Evolutionary conservation across 495 filamentous ascomycete genomes (phyloP).

Genomic region (Cercophora newfieldiana): DNA sequence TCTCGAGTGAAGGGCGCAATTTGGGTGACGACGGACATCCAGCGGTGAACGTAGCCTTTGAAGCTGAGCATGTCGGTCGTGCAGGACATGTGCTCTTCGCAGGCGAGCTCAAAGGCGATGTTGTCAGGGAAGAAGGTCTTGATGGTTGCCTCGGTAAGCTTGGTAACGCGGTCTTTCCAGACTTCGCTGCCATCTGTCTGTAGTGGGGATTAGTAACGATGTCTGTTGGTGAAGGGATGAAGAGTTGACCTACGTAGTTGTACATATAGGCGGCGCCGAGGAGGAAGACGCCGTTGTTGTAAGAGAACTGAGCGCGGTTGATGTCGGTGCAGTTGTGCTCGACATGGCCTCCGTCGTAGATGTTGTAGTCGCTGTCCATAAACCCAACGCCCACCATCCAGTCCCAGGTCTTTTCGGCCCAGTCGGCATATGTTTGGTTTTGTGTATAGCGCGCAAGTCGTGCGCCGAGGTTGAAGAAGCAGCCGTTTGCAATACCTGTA

Average conservation of each 20-base stretch:
- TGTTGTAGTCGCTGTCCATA: slow-evolving; percentile 61
- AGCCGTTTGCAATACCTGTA: slow-evolving; percentile 70
- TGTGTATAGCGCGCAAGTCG: slow-evolving; percentile 74
- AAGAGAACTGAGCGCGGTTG: slow-evolving; percentile 69
- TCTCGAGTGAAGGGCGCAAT: slow-evolving; percentile 66
- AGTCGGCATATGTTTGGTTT: slow-evolving; percentile 75
- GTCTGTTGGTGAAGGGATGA: slow-evolving; percentile 3
- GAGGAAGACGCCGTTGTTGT: slow-evolving; percentile 71
- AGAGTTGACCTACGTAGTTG: slow-evolving; percentile 55
- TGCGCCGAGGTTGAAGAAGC: slow-evolving; percentile 83
- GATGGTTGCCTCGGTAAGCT: slow-evolving; percentile 60
- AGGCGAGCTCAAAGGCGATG: slow-evolving; percentile 62
- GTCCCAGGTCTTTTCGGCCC: slow-evolving; percentile 71
- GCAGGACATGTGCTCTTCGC: slow-evolving; percentile 64
- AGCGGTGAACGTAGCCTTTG: slow-evolving; percentile 83
- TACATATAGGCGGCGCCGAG: slow-evolving; percentile 80
- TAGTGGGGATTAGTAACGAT: neutral
- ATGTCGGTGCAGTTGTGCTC: slow-evolving; percentile 62
- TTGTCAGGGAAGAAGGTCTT: slow-evolving; percentile 60
- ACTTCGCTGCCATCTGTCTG: slow-evolving; percentile 57
- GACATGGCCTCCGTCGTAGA: slow-evolving; percentile 75
- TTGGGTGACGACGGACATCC: slow-evolving; percentile 71
- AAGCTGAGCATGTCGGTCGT: slow-evolving; percentile 78
- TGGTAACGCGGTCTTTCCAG: slow-evolving; percentile 60
- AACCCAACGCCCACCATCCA: slow-evolving; percentile 67